Base-by-base conservation (phyloP, 148 eudicot species). In the Persicaria tinctoria region DNA sequence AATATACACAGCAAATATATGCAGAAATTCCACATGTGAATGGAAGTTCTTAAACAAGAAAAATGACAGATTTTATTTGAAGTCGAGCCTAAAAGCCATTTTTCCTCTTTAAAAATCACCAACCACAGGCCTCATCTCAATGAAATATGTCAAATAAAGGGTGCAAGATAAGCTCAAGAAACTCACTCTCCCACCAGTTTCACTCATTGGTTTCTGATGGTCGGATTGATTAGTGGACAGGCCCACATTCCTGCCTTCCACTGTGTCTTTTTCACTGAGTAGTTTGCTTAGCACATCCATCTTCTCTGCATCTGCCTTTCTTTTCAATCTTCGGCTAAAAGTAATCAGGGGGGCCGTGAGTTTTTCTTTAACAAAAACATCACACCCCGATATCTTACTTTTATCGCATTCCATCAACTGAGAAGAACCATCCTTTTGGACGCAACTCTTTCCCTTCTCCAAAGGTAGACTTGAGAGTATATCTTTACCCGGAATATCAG, bases 301-400 rank as follows among this genome's bases (percentile, higher is more conserved):
- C 68, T 38, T 57, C 68, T 73, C 79, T 10, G 63, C 46, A 54
- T 73, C 81, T 64, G 41, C 82, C 76, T 84, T 83, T 38, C 82
- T 73, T 74, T 83, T 87, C 38, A 80, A 75, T 80, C 89, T 81
- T 74, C 89, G 85, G 41, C 79, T 82, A 57, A 84, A 87, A 69
- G 87, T 87, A 63, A 81, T 76, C 16, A 87, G 69, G 5, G 87
- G 82, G 73, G 76, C 47, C 7, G 51, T 72, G 51, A 63, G 56
- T 72, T 79, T 79, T 53, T 79, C 38, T 75, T 80, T 69, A 45
- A 46, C 76, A 51, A 76, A 46, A 73, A 66, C 70, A 68, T 46
- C 16, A 10, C 62, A 20, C 80, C 62, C 54, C 76, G 41, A 46
- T 32, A 32, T 32, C 41, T 32, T 18, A 72, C 10, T 17, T 23